phyloP scores from a whole-genome alignment of 202 grass and related monocot genomes.

The Eragrostis tef region DNA sequence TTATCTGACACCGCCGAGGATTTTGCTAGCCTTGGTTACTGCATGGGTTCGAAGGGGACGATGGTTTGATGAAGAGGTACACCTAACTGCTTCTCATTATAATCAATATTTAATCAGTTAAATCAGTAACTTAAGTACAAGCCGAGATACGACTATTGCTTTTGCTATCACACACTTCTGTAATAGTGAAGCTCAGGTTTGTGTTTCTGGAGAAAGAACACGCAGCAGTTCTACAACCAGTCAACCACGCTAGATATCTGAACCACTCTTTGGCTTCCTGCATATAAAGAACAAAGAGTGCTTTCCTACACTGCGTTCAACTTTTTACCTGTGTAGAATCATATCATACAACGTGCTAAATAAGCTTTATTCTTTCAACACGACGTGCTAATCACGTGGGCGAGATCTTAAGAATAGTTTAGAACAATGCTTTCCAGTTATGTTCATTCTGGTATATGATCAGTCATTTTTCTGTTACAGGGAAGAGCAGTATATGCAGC shows the following conservation, averaged over 20 bases:
- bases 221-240: too few relatives aligned
- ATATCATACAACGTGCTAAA: too few relatives aligned
- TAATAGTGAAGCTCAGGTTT: background rate
- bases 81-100: conserved; percentile 8
- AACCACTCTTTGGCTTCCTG: too few relatives aligned
- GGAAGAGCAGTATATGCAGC: conserved; percentile 94
- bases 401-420: too few relatives aligned
- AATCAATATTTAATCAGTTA: background rate
- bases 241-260: too few relatives aligned
- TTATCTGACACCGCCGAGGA: conserved; percentile 95
- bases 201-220: too few relatives aligned
- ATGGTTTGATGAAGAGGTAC: conserved; percentile 98
- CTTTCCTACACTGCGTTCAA: too few relatives aligned
- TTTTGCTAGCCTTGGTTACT: conserved; percentile 93
- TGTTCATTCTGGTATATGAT: conserved; percentile 1
- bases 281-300: too few relatives aligned
- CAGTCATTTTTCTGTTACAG: conserved; percentile 40
- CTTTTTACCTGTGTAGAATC: too few relatives aligned
- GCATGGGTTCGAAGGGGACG: conserved; percentile 93
- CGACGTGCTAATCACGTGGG: too few relatives aligned
- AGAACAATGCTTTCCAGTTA: background rate
- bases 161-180: background rate
- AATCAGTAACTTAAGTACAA: background rate
- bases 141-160: background rate
- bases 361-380: too few relatives aligned